Evolutionary conservation across 2,329 filamentous ascomycete genomes (phyloP), one percentile per base, ranked within the genome.

Genomic region (Cryoendolithus antarcticus): DNA sequence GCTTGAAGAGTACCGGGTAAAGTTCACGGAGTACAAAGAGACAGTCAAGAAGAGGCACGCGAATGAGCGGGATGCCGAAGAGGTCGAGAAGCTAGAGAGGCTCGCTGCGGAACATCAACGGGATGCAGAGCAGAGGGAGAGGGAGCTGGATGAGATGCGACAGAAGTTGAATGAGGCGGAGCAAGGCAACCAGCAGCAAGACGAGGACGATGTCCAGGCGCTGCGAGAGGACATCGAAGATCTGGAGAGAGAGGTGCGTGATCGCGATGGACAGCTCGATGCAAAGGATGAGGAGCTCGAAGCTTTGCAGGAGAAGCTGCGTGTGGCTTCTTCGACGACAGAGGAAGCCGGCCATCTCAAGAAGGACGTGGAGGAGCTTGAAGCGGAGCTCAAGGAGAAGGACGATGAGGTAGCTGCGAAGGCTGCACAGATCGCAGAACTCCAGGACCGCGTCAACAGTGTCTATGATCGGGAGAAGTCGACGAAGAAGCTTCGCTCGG

Each of bases 1-100:
- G 44, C 71, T 96, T 2, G 88, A 94, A 55, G 72, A 72, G 42
- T 94, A 93, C 58, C 77, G 82, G 39, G 71, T 82, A 51, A 84
- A 94, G 57, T 77, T 95, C 48, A 65, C 80, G 40, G 84, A 93
- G 46, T 75, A 93, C 44, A 82, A 88, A 46, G 82, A 93, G 44
- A 83, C 82, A 53, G 72, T 85, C 39, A 86, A 85, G 61, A 75
- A 75, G 52, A 82, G 81, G 52, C 78, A 86, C 46, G 74, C 74
- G 8, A 79, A 86, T 51, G 77, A 86, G 47, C 75, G 70, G 42
- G 72, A 85, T 48, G 77, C 75, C 37, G 69, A 74, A 44, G 75
- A 80, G 51, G 65, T 79, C 54, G 64, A 69, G 9, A 60, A 64
- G 39, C 50, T 71, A 38, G 60, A 62, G 38, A 58, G 56, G 36